These are phyloP conservation scores for Arachis stenosperma DNA, from an alignment of 306 rosid genomes.

Conservation along the genomic window DNA sequence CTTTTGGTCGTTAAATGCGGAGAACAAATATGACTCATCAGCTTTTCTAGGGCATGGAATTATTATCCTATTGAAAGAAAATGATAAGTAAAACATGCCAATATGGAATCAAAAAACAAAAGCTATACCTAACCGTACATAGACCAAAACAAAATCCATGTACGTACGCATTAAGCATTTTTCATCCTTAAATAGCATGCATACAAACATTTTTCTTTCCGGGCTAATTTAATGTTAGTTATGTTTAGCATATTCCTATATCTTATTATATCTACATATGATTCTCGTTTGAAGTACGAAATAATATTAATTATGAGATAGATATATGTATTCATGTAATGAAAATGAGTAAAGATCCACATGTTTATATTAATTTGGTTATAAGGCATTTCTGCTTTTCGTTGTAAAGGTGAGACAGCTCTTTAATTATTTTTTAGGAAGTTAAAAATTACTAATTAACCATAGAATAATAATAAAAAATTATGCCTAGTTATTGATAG, in stretches of 20 bases:
- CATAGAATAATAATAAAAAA: neutral
- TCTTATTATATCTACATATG: too few species aligned
- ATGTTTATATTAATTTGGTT: too few species aligned
- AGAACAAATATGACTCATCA: neutral
- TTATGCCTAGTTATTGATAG: slow-evolving; percentile 32
- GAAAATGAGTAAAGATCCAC: too few species aligned
- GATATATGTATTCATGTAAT: too few species aligned
- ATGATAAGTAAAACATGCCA: neutral
- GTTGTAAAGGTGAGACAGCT: too few species aligned
- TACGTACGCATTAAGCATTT: neutral
- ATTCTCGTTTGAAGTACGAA: too few species aligned
- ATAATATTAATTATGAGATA: too few species aligned
- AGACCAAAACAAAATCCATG: neutral
- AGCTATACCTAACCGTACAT: neutral
- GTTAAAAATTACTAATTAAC: too few species aligned
- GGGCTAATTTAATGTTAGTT: neutral
- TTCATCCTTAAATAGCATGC: neutral
- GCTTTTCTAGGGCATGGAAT: neutral
- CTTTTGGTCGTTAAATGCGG: slow-evolving; percentile 22
- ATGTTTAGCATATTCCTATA: neutral
- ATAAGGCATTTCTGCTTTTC: too few species aligned
- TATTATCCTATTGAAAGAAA: too few species aligned
- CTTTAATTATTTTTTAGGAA: too few species aligned
- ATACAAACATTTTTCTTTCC: neutral
- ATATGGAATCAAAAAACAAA: slow-evolving; percentile 6